Conservation (phyloP, 495 filamentous ascomycete genomes). For the Pyronema domesticum region DNA sequence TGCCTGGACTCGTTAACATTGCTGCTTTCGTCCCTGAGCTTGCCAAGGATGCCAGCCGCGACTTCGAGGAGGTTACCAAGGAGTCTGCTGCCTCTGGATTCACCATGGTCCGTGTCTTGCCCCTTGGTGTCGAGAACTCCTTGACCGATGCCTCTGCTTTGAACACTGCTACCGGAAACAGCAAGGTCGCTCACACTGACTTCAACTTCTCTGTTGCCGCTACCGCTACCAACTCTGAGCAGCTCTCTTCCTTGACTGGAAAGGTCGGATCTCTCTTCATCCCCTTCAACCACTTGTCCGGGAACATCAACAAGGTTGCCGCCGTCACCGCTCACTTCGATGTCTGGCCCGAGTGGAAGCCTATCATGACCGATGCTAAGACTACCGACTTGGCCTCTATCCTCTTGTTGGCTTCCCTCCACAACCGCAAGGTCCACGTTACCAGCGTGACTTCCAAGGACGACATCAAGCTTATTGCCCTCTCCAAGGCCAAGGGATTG, state of each 20-base stretch:
- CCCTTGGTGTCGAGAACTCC: slow-evolving; percentile 52
- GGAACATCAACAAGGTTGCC: slow-evolving; percentile 74
- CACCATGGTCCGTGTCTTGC: slow-evolving; percentile 71
- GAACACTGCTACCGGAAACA: slow-evolving; percentile 60
- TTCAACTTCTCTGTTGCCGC: slow-evolving; percentile 76
- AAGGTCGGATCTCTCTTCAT: slow-evolving; percentile 77
- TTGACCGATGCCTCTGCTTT: slow-evolving; percentile 55
- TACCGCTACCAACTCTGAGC: slow-evolving; percentile 56
- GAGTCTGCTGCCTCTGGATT: slow-evolving; percentile 64
- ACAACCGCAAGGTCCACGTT: slow-evolving; percentile 68
- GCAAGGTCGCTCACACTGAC: slow-evolving; percentile 54
- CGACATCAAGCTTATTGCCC: slow-evolving; percentile 61
- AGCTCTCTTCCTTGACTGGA: slow-evolving; percentile 50
- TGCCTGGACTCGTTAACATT: slow-evolving; percentile 64
- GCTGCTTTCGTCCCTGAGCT: slow-evolving; percentile 66
- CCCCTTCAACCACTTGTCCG: slow-evolving; percentile 71
- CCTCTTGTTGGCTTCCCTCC: slow-evolving; percentile 61
- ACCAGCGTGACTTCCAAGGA: slow-evolving; percentile 68
- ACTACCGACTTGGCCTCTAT: slow-evolving; percentile 68
- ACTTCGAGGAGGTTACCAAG: slow-evolving; percentile 53
- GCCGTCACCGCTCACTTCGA: slow-evolving; percentile 67
- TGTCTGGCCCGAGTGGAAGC: slow-evolving; percentile 64
- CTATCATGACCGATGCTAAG: slow-evolving; percentile 72
- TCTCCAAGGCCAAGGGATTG: slow-evolving; percentile 67
- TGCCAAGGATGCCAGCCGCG: slow-evolving; percentile 41